A percentile compares a stretch with the other conserved stretches of the same genome.
phyloP scores from a whole-genome alignment of 441 rosid species.

The Heliophila coronopifolia region DNA sequence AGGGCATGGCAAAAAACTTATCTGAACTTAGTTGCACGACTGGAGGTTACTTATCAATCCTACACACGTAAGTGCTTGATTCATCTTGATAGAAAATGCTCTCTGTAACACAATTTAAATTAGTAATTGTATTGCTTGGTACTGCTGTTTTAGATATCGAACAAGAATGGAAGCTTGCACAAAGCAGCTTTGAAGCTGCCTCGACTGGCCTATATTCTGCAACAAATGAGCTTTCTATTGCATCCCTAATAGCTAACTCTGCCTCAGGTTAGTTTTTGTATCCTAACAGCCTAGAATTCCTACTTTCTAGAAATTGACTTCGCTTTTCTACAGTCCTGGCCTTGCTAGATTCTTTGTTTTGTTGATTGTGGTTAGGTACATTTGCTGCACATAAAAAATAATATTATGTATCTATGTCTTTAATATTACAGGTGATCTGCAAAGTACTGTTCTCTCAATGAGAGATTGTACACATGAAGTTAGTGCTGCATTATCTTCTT shows the following conservation, averaged over 20 bases:
- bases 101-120: neutral
- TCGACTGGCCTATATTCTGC: conserved; percentile 70
- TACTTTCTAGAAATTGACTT: conserved; percentile 7
- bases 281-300: conserved; percentile 12
- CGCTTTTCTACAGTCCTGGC: conserved; percentile 10
- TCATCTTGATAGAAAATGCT: neutral
- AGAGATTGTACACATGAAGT: conserved; percentile 87
- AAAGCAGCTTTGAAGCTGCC: conserved; percentile 84
- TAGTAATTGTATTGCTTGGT: conserved; percentile 14
- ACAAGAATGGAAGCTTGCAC: conserved; percentile 85
- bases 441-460: conserved; percentile 75
- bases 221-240: conserved; percentile 64
- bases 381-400: neutral
- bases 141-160: conserved; percentile 51
- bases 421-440: conserved; percentile 64
- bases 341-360: conserved; percentile 13
- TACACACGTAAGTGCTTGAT: conserved; percentile 58
- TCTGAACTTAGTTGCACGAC: conserved; percentile 55
- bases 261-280: conserved; percentile 64
- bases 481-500: conserved; percentile 69
- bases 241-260: conserved; percentile 79
- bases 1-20: conserved; percentile 81
- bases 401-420: conserved; percentile 15
- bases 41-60: conserved; percentile 79
- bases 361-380: neutral